Conservation (phyloP, 2,329 filamentous ascomycete species). For the Parafenestella ontariensis region DNA sequence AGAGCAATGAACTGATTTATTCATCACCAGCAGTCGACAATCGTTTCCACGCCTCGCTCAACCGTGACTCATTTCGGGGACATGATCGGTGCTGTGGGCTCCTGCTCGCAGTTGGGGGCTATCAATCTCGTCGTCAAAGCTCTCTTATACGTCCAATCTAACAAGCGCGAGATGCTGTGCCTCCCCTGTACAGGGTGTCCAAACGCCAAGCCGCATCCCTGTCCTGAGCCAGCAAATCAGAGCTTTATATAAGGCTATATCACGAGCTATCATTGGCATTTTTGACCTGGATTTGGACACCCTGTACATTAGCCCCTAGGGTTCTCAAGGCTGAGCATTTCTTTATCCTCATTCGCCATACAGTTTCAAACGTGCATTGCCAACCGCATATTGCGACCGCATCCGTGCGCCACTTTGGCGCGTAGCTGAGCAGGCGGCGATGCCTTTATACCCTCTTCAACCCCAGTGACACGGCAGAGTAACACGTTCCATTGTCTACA, state of each 20-base stretch:
- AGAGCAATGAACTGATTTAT: neutral
- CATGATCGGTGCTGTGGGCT: no score
- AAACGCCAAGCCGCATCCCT: no score
- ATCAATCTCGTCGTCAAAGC: no score
- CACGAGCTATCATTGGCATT: no score
- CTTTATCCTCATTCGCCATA: neutral
- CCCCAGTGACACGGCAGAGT: neutral
- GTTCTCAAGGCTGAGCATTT: neutral
- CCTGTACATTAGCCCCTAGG: no score
- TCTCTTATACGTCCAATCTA: no score
- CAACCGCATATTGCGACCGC: neutral
- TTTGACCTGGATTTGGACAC: no score
- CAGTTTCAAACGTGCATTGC: neutral
- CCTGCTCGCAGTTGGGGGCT: no score
- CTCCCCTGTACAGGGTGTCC: no score
- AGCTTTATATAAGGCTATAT: no score
- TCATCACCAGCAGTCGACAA: neutral
- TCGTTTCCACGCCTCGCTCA: neutral
- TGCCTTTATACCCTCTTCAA: neutral
- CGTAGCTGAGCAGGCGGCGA: neutral
- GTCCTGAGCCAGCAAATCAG: no score
- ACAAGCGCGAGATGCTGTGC: no score
- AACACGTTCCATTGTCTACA: neutral
- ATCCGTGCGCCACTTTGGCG: neutral
- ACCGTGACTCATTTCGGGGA: neutral